Base-by-base conservation (phyloP, 2,329 filamentous ascomycete genomes). In the Hirsutella minnesotensis region DNA sequence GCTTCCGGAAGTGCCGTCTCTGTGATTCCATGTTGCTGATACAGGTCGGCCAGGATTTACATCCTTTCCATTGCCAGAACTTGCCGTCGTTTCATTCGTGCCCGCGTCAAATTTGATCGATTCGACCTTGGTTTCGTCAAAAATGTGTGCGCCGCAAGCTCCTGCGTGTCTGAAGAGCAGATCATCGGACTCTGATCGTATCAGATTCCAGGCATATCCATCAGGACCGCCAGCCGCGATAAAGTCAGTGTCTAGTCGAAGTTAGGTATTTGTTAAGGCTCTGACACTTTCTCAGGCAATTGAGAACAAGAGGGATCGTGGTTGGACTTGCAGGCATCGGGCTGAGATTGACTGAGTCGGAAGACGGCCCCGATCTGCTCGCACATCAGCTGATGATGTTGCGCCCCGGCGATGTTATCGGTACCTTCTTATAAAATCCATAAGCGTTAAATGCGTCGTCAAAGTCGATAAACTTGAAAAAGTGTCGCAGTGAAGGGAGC, bases 151-250 rank as follows among this genome's bases (percentile, higher is more conserved):
- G 3, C 67, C 66, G 41, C 57, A 53, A 9, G 54, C 46, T 1
- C 42, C 58, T 1, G 68, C 68, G 43, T 71, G 64, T 21, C 56
- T 44, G 49, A 70, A 69, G 8, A 71, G 53, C 5, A 72, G 36
- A 4, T 70, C 49, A 46, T 72, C 68, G 1, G 59, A 51, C 47
- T 72, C 67, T 18, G 67, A 69, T 7, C 68, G 65, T 9, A 70
- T 49, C 2, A 71, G 57, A 42, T 71, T 71, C 66, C 66, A 71
- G 4, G 66, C 53, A 41, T 65, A 61, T 9, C 50, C 56, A 10
- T 61, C 45, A 1, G 62, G 60, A 3, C 66, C 67, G n/a, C 54
- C 53, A 7, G 59, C 60, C 2, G 52, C 59, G 8, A 66, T 20
- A 47, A 71, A 70, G 47, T 71, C 62, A 34, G 66, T 69, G 46